phyloP scores from a whole-genome alignment of 106 monocot genomes.

The Allium fistulosum region DNA sequence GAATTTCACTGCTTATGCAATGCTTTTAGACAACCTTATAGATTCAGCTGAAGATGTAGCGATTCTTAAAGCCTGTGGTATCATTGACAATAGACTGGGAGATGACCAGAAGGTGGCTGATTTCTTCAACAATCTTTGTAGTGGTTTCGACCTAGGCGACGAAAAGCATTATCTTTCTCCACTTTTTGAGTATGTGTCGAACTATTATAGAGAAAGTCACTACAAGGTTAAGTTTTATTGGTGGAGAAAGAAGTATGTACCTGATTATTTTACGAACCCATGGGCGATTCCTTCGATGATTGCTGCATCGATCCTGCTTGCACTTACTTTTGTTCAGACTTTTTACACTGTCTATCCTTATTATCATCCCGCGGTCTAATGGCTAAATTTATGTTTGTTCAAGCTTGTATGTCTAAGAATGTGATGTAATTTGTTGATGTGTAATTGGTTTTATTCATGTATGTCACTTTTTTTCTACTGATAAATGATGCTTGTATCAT shows the following conservation, averaged over 20 bases:
- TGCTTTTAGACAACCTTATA: slow-evolving; percentile 16
- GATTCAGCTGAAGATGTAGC: slow-evolving; percentile 6
- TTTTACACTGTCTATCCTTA: slow-evolving; percentile 2
- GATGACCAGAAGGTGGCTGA: slow-evolving; percentile 12
- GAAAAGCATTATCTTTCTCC: background rate
- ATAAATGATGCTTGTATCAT: no score
- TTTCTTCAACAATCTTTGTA: slow-evolving; percentile 10
- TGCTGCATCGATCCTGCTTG: slow-evolving; percentile 7
- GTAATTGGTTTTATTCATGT: no score
- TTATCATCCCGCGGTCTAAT: background rate
- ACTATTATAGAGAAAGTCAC: slow-evolving; percentile 1
- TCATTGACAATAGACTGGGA: slow-evolving; percentile 15
- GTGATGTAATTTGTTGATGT: no score
- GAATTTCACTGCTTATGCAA: slow-evolving; percentile 7
- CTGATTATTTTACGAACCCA: slow-evolving; percentile 19
- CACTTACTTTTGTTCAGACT: slow-evolving; percentile 6
- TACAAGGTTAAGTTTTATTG: background rate
- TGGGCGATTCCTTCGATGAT: slow-evolving; percentile 11
- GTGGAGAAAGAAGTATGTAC: slow-evolving; percentile 7
- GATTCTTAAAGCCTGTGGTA: slow-evolving; percentile 9
- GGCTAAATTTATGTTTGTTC: background rate
- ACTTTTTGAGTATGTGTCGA: slow-evolving; percentile 3
- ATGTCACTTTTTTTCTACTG: no score
- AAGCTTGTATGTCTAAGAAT: background rate
- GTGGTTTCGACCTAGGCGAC: background rate